Conservation (phyloP, 2,329 filamentous ascomycete genomes). For the Pleoardoris graminearum region DNA sequence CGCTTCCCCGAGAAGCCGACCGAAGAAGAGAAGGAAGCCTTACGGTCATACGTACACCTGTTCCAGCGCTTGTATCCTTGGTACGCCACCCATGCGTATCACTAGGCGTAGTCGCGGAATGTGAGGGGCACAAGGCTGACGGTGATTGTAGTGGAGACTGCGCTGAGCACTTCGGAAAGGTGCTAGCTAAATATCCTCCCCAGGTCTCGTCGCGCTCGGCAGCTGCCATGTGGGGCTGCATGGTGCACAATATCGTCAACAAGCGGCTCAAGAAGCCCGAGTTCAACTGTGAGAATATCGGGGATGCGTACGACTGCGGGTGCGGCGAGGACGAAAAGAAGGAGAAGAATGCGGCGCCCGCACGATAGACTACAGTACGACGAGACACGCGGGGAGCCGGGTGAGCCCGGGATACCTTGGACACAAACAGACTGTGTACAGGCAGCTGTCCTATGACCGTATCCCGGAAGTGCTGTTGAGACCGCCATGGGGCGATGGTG, state of each 20-base stretch:
- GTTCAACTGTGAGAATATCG: constrained; percentile 67
- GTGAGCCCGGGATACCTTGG: not conserved
- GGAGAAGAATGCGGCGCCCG: constrained; percentile 13
- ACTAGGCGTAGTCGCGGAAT: constrained; percentile 16
- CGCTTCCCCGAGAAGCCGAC: constrained; percentile 67
- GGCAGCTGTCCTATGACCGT: not conserved
- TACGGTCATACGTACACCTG: constrained; percentile 64
- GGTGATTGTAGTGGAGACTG: constrained; percentile 60
- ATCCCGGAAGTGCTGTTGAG: constrained; percentile 8
- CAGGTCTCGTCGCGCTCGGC: constrained; percentile 64
- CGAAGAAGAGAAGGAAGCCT: constrained; percentile 61
- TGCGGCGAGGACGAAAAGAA: constrained; percentile 60
- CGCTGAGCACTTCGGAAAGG: constrained; percentile 64
- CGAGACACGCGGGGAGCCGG: not conserved
- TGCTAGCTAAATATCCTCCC: constrained; percentile 65
- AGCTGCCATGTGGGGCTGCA: constrained; percentile 68
- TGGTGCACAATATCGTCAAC: constrained; percentile 69
- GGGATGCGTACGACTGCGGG: constrained; percentile 69
- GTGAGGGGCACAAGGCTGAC: constrained; percentile 30
- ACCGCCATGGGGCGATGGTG: constrained; percentile 6
- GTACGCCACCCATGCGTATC: constrained; percentile 42
- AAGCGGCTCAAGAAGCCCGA: constrained; percentile 62
- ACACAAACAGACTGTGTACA: not conserved
- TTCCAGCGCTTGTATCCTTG: constrained; percentile 69
- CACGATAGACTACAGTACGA: constrained; percentile 6